Conservation (phyloP, 1,284 basidiomycete genomes). For the Pterulicium gracile region DNA sequence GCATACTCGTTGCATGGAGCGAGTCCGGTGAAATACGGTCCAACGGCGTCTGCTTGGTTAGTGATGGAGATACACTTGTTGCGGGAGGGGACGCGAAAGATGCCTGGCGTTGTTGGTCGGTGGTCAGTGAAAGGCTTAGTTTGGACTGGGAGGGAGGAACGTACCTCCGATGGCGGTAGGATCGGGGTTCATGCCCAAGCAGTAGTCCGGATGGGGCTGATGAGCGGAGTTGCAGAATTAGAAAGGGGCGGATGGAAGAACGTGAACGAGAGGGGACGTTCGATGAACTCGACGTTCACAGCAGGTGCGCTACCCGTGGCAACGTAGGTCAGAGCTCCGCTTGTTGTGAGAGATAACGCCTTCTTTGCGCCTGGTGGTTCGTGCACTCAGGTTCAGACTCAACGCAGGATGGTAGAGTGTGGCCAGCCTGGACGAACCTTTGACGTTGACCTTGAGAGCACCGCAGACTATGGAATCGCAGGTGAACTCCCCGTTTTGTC, state of each 20-base stretch:
- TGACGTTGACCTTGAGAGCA: not conserved
- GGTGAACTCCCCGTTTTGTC: not conserved
- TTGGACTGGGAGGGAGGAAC: not conserved
- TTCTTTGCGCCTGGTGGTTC: not conserved
- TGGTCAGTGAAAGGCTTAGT: not conserved
- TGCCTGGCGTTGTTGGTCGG: not conserved
- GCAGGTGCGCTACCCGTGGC: not conserved
- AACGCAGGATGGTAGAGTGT: not conserved
- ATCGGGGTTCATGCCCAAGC: not conserved
- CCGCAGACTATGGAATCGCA: not conserved
- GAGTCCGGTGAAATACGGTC: not conserved
- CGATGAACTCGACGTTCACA: not conserved
- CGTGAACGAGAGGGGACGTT: not conserved
- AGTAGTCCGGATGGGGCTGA: not conserved
- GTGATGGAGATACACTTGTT: constrained; percentile 1
- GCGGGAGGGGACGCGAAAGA: not conserved
- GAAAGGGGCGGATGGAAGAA: no score
- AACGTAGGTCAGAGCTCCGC: not conserved
- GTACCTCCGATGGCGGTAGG: not conserved
- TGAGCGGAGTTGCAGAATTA: not conserved
- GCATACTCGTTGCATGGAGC: not conserved
- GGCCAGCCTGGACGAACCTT: not conserved
- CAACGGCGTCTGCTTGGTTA: not conserved
- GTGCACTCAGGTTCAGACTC: not conserved
- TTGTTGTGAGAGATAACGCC: not conserved